Percentiles rank a stretch among this genome's conserved stretches.
Conservation (phyloP, 2,329 filamentous ascomycete species). For the Cryphonectria japonica region DNA sequence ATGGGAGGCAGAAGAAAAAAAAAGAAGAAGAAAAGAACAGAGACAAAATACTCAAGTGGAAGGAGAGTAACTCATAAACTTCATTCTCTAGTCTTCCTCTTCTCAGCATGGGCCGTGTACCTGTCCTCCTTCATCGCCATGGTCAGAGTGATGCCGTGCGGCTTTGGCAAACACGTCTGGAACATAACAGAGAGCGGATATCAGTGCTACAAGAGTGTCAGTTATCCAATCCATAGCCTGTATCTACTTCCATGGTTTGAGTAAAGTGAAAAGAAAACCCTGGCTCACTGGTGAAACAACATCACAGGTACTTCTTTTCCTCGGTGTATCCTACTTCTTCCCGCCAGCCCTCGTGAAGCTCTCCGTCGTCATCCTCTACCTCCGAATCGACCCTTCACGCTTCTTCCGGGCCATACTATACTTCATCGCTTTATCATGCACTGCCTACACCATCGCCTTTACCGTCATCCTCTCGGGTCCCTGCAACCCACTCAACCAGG, state of each 20-base stretch:
- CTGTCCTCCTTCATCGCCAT: slow-evolving; percentile 27
- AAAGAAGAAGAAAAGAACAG: background rate
- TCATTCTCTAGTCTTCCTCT: slow-evolving; percentile 20
- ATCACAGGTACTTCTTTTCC: slow-evolving; percentile 26
- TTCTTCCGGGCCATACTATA: slow-evolving; percentile 27
- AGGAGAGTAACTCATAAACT: background rate
- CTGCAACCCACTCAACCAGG: slow-evolving; percentile 33
- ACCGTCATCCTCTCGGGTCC: slow-evolving; percentile 33
- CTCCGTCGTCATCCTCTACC: slow-evolving; percentile 32
- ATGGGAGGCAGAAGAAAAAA: background rate
- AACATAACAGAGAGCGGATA: slow-evolving; percentile 22
- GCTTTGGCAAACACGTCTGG: slow-evolving; percentile 29
- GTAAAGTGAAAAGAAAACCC: background rate
- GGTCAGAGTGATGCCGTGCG: slow-evolving; percentile 26
- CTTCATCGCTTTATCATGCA: slow-evolving; percentile 23
- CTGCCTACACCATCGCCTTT: slow-evolving; percentile 32
- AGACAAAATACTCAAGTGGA: background rate
- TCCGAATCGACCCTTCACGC: slow-evolving; percentile 30
- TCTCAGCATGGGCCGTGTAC: slow-evolving; percentile 28
- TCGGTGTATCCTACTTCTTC: slow-evolving; percentile 33
- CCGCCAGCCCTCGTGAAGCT: slow-evolving; percentile 33
- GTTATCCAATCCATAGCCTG: background rate
- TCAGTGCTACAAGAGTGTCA: slow-evolving; percentile 25
- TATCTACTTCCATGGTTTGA: too few species aligned
- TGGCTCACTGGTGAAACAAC: background rate